Evolutionary conservation across 768 basidiomycete genomes (phyloP).

Genomic region (Mycena venus): DNA sequence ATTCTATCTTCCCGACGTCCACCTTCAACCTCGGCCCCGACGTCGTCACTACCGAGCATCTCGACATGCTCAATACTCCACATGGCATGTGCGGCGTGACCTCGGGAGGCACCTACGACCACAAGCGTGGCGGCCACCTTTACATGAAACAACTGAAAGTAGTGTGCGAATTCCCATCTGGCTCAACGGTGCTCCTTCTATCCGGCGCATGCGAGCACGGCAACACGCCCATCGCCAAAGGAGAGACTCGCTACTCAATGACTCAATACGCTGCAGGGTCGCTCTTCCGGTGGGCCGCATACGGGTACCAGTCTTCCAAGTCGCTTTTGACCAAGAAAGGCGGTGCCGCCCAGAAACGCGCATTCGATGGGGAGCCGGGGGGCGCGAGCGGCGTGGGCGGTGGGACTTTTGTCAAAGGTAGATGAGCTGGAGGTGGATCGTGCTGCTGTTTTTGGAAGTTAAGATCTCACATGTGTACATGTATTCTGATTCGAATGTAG

Average conservation of each 20-base stretch:
- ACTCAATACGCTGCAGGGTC: slow-evolving; percentile 35
- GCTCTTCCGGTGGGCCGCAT: background rate
- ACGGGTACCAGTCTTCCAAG: background rate
- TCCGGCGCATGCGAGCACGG: slow-evolving; percentile 17
- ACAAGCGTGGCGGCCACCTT: slow-evolving; percentile 5
- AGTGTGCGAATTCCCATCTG: slow-evolving; percentile 30
- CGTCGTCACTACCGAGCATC: background rate
- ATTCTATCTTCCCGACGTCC: background rate
- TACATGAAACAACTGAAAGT: slow-evolving; percentile 23
- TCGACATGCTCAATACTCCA: background rate
- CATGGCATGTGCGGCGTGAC: slow-evolving; percentile 12
- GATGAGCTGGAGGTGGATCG: background rate
- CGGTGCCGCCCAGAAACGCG: background rate
- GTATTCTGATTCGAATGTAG: background rate
- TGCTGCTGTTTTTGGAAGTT: background rate
- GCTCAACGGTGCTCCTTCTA: background rate
- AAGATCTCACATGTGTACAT: background rate
- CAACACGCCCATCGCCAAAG: slow-evolving; percentile 23
- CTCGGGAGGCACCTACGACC: background rate
- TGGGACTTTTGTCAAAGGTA: too few relatives aligned
- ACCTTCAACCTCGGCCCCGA: background rate
- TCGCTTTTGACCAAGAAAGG: background rate
- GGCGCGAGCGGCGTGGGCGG: background rate
- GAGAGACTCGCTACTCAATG: slow-evolving; percentile 34
- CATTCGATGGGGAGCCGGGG: background rate